Base-by-base conservation (phyloP, 2,329 filamentous ascomycete species). In the Calonectria leucothoes region DNA sequence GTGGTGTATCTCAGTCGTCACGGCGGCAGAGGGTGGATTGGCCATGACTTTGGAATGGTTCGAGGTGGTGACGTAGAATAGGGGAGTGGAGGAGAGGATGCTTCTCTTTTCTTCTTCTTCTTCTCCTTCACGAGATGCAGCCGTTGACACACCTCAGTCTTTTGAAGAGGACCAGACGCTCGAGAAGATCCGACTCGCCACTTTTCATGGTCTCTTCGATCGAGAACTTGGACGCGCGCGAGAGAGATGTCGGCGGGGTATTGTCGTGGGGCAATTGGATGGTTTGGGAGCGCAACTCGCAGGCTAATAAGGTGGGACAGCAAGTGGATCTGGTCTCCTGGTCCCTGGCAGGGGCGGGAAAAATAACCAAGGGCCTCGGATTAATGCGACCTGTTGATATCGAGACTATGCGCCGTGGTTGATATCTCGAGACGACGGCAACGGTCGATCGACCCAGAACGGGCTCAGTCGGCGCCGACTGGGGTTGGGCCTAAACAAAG, bases 181-280 rank as follows among this genome's bases (percentile, higher is more conserved):
- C 75, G 66, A 74, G 69, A 78, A 77, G 68, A 74, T 70, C 71
- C 37, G 72, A 71, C 59, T 78, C 76, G 74, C 73, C 77, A 70
- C 77, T 72, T 78, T 78, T 81, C 79, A 81, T 81, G 76, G 72
- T 81, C 74, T 79, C 76, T 76, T 77, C 61, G 72, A 72, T 77
- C 31, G 75, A 75, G 75, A 77, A 77, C 67, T 59, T 23, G 55
- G 39, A 69, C 51, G 70, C 55, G 72, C 67, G 42, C 35, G 25
- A 52, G 59, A 59, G 42, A 23, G 49, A 59, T 14, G 39, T 61
- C 59, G 65, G 51, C 64, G 49, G 37, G 61, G 70, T 66, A 71
- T 71, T 51, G 49, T 75, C 75, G 72, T 70, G 69, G 73, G 51
- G 71, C 75, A 72, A 49, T 69, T 71, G 45, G 59, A 73, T 69